Conservation (phyloP, 495 filamentous ascomycete species). For the Zalerion maritima region DNA sequence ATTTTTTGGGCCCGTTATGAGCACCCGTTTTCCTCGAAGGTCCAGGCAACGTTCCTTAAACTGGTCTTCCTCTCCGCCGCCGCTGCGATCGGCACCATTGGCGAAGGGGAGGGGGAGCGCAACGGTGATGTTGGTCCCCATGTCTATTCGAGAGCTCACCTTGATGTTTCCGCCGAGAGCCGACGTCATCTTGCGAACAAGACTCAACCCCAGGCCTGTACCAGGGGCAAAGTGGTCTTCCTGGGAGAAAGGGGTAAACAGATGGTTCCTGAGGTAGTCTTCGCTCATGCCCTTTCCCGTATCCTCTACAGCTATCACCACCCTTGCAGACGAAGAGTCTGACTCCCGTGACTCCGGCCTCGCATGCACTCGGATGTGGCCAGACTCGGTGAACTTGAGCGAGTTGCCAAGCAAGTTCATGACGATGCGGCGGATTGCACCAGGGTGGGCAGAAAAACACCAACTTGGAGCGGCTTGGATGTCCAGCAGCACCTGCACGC, state of each 20-base stretch:
- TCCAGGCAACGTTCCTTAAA: conserved; percentile 16
- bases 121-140: conserved; percentile 46
- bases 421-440: conserved; percentile 57
- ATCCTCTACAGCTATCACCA: conserved; percentile 42
- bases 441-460: conserved; percentile 52
- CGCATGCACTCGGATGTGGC: conserved; percentile 48
- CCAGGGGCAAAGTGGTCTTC: conserved; percentile 51
- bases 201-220: conserved; percentile 54
- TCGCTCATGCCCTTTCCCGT: conserved; percentile 54
- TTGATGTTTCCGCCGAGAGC: conserved; percentile 45
- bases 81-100: conserved; percentile 4
- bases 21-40: conserved; percentile 20
- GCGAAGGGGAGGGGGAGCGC: conserved; percentile 23
- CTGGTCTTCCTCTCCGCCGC: conserved; percentile 11
- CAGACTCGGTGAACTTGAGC: conserved; percentile 59
- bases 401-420: conserved; percentile 79
- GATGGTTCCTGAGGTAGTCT: conserved; percentile 49
- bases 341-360: conserved; percentile 25
- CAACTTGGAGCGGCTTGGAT: conserved; percentile 42
- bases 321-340: conserved; percentile 15
- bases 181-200: conserved; percentile 50
- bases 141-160: conserved; percentile 38
- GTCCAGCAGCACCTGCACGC: conserved; percentile 48
- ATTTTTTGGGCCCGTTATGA: conserved; percentile 18
- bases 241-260: conserved; percentile 60